Percentiles rank a stretch among this genome's conserved stretches.
These are phyloP conservation scores for Eucalyptus tenuipes DNA, from an alignment of 345 rosid genomes.

Conservation along the genomic window DNA sequence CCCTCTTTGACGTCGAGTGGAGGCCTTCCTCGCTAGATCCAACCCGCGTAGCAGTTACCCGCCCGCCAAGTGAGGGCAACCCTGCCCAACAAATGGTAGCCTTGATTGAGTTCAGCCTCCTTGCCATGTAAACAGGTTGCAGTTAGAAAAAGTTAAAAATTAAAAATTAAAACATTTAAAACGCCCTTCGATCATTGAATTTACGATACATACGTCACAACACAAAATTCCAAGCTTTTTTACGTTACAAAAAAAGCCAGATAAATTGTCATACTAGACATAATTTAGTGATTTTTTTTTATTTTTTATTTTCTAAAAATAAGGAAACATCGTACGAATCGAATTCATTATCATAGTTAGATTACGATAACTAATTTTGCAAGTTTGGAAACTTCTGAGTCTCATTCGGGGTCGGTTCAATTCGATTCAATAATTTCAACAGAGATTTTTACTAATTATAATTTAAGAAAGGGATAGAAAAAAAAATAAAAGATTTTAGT, in stretches of 20 bases:
- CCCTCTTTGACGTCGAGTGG: fast-evolving
- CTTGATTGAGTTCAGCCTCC: no score
- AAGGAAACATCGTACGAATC: background rate
- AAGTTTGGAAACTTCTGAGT: background rate
- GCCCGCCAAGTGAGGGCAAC: no score
- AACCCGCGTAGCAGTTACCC: no score
- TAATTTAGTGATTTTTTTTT: fast-evolving
- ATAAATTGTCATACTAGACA: fast-evolving
- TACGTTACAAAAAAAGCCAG: fast-evolving
- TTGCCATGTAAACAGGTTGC: no score
- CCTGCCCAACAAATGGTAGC: no score
- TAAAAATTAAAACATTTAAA: no score
- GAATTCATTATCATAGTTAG: background rate
- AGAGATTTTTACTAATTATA: background rate
- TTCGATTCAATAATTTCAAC: background rate
- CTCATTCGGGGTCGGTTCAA: fast-evolving
- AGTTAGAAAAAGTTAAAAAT: no score
- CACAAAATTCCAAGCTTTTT: no score
- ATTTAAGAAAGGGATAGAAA: background rate
- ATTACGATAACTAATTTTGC: background rate
- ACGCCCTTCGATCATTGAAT: fast-evolving
- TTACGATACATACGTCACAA: fast-evolving
- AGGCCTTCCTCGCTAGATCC: fast-evolving
- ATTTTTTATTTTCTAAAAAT: no score
- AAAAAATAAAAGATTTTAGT: background rate